These are phyloP conservation scores for Erigeron canadensis DNA, from an alignment of 129 eudicot species.

Conservation along the genomic window DNA sequence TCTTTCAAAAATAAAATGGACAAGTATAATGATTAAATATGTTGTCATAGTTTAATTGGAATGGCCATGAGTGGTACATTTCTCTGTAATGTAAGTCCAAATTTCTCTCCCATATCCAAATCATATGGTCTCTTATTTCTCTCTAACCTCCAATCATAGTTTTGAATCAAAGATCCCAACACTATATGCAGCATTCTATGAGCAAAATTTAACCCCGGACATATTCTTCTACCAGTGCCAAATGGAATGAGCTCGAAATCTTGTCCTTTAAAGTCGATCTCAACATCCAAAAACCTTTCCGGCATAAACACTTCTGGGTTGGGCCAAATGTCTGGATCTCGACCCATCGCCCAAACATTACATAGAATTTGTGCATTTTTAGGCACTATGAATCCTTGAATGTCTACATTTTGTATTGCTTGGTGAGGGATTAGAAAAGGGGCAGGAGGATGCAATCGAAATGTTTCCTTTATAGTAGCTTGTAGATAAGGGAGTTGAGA, in stretches of 20 bases:
- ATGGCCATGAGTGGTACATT: constrained; percentile 23
- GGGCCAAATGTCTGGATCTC: constrained; percentile 40
- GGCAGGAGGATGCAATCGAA: constrained; percentile 45
- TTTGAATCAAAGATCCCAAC: constrained; percentile 38
- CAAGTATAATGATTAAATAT: no score
- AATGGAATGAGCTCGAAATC: constrained; percentile 46
- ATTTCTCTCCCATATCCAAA: constrained; percentile 40
- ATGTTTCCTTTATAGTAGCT: constrained; percentile 46
- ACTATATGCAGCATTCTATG: constrained; percentile 40
- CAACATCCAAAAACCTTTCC: constrained; percentile 33
- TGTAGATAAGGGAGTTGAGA: constrained; percentile 41
- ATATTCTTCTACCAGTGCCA: constrained; percentile 46
- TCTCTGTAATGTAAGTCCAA: constrained; percentile 36
- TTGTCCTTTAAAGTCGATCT: constrained; percentile 36
- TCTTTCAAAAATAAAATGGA: no score
- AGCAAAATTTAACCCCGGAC: constrained; percentile 44
- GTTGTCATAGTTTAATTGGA: constrained; percentile 6
- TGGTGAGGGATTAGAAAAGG: constrained; percentile 48
- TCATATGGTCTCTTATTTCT: constrained; percentile 17
- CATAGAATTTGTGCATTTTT: constrained; percentile 41
- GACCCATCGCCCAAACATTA: constrained; percentile 51
- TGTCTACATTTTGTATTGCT: constrained; percentile 31
- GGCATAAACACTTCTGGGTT: constrained; percentile 39
- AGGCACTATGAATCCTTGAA: constrained; percentile 42
- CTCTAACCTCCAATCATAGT: constrained; percentile 41